phyloP scores from a whole-genome alignment of 2,329 filamentous ascomycete genomes.

The Pestalotiopsis sp. region DNA sequence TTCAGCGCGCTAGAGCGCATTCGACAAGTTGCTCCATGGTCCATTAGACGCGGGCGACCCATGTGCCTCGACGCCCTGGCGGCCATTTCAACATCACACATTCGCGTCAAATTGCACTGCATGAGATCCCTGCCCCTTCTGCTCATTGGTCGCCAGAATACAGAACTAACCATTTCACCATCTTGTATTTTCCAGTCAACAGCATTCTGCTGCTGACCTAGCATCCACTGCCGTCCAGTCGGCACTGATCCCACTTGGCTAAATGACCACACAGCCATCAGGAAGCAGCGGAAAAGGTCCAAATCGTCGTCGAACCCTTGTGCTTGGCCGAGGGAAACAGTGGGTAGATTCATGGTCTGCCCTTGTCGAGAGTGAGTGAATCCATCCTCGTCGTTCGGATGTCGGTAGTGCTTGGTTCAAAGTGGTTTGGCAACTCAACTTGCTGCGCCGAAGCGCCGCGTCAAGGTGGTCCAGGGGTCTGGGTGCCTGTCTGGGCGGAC shows the following conservation, averaged over 20 bases:
- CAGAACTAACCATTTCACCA: constrained; percentile 3
- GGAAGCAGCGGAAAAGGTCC: not conserved
- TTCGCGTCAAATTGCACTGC: constrained; percentile 13
- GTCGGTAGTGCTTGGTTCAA: not conserved
- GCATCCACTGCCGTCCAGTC: not conserved
- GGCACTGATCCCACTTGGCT: constrained; percentile 1
- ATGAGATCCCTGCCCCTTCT: constrained; percentile 7
- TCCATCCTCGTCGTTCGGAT: not conserved
- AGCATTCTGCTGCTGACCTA: not conserved
- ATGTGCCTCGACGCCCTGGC: constrained; percentile 4
- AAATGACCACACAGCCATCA: not conserved
- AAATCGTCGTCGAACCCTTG: not conserved
- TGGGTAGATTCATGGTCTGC: not conserved
- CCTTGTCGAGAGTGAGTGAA: not conserved
- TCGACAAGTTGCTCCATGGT: constrained; percentile 10
- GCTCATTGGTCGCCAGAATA: constrained; percentile 7
- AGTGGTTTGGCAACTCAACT: not conserved
- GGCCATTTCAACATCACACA: constrained; percentile 9
- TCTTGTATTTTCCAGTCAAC: not conserved
- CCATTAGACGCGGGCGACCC: constrained; percentile 12
- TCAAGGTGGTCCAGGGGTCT: not conserved
- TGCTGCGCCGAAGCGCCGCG: not conserved
- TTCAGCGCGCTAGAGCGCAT: constrained; percentile 9
- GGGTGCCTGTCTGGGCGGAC: not conserved
- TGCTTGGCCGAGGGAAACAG: not conserved